These are phyloP conservation scores for Moricandia arvensis DNA, from an alignment of 345 rosid genomes.

Conservation along the genomic window DNA sequence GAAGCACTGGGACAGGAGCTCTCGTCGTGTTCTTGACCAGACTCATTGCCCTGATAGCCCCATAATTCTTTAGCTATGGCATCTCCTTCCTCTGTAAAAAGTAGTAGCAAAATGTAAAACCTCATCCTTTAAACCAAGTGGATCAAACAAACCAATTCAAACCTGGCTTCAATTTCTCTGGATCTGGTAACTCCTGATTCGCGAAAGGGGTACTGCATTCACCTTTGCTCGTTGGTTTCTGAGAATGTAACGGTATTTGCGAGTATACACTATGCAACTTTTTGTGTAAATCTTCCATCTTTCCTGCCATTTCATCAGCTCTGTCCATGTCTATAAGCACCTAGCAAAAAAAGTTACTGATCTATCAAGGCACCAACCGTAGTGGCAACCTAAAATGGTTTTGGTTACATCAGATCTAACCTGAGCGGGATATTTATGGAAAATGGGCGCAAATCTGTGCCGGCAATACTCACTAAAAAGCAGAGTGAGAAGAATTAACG, in stretches of 20 bases:
- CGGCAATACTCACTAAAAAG: slow-evolving; percentile 85
- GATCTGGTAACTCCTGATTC: slow-evolving; percentile 32
- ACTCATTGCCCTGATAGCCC: slow-evolving; percentile 28
- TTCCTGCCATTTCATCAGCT: slow-evolving; percentile 61
- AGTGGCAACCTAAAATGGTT: neutral
- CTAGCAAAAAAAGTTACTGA: slow-evolving; percentile 32
- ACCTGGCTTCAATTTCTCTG: slow-evolving; percentile 40
- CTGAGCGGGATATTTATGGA: slow-evolving; percentile 61
- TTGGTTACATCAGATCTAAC: slow-evolving; percentile 36
- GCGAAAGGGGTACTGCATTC: slow-evolving; percentile 15
- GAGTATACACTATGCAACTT: slow-evolving; percentile 59
- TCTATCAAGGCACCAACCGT: slow-evolving; percentile 23
- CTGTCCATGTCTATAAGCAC: slow-evolving; percentile 85
- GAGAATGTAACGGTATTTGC: slow-evolving; percentile 47
- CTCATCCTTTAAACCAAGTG: neutral
- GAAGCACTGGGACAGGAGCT: slow-evolving; percentile 21
- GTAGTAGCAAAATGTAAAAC: neutral
- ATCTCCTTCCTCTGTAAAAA: slow-evolving; percentile 27
- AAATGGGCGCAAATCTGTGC: slow-evolving; percentile 65
- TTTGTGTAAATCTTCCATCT: slow-evolving; percentile 49
- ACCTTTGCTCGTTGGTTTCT: slow-evolving; percentile 22
- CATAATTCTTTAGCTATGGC: slow-evolving; percentile 31
- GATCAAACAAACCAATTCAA: neutral
- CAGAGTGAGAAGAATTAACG: slow-evolving; percentile 62
- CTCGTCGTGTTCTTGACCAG: slow-evolving; percentile 18